phyloP scores from a whole-genome alignment of 371 early-diverging fungal genomes.

The Mortierella sp. region DNA sequence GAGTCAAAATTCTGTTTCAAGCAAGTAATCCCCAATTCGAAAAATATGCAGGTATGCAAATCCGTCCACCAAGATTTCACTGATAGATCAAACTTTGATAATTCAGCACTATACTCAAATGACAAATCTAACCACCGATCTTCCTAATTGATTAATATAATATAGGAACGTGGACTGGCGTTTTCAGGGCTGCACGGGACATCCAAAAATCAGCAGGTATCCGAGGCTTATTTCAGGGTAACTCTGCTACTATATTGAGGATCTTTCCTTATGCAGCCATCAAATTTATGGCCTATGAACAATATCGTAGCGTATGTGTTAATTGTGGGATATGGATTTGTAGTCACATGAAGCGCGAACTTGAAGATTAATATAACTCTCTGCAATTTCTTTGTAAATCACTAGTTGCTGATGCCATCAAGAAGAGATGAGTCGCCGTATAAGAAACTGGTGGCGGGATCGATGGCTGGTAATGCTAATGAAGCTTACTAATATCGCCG shows the following conservation, averaged over 20 bases:
- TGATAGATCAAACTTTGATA: neutral
- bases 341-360: no score
- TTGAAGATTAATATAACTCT: neutral
- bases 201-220: constrained; percentile 82
- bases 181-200: constrained; percentile 82
- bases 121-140: no score
- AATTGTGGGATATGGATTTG: no score
- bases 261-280: constrained; percentile 98
- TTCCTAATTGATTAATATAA: neutral
- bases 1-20: constrained; percentile 98
- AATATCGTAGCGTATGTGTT: constrained; percentile 75
- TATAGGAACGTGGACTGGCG: constrained; percentile 88
- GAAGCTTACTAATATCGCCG: neutral
- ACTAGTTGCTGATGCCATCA: constrained; percentile 77
- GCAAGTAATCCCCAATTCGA: constrained; percentile 89
- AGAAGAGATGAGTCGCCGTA: constrained; percentile 70
- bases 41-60: constrained; percentile 79
- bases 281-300: constrained; percentile 96
- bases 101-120: no score
- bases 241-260: constrained; percentile 91
- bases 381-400: neutral
- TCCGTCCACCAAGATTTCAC: neutral
- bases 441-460: constrained; percentile 80
- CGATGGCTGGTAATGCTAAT: constrained; percentile 74
- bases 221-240: constrained; percentile 93